Conservation (phyloP, 140 eudicot species). For the Anethum foeniculum region DNA sequence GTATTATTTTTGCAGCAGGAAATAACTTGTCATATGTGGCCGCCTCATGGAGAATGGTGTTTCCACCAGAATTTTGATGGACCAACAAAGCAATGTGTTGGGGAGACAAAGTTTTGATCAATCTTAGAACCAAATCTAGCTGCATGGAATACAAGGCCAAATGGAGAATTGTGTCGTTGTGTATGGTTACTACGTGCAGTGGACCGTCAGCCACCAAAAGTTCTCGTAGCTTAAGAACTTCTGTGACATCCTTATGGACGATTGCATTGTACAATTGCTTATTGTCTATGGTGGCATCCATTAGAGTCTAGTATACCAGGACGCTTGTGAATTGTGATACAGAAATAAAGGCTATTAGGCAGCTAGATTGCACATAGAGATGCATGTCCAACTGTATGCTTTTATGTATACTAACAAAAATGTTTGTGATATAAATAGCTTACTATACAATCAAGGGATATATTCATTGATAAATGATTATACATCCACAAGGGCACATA, state of each 20-base stretch:
- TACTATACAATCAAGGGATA: not conserved
- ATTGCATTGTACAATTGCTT: not conserved
- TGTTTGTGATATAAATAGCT: not conserved
- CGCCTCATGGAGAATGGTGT: conserved; percentile 40
- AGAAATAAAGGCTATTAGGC: not conserved
- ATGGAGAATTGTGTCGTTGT: conserved; percentile 32
- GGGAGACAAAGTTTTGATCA: conserved; percentile 14
- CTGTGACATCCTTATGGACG: not conserved
- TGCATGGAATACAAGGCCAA: conserved; percentile 25
- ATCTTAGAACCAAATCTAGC: conserved; percentile 6
- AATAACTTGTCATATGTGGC: conserved; percentile 19
- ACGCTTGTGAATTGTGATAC: not conserved
- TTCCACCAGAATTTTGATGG: conserved; percentile 13
- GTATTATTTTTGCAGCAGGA: conserved; percentile 21
- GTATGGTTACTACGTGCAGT: conserved; percentile 27
- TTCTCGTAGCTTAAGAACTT: not conserved
- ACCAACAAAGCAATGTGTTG: conserved; percentile 10
- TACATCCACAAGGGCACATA: not conserved
- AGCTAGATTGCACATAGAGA: not conserved
- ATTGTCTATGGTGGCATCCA: not conserved
- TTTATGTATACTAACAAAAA: not conserved
- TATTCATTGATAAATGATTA: not conserved
- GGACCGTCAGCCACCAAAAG: conserved; percentile 19
- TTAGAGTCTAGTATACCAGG: not conserved
- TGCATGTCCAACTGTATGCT: not conserved